Percentiles rank a stretch among this genome's conserved stretches.
phyloP scores from a whole-genome alignment of 2,329 filamentous ascomycete species.

The Colletotrichum costaricense region DNA sequence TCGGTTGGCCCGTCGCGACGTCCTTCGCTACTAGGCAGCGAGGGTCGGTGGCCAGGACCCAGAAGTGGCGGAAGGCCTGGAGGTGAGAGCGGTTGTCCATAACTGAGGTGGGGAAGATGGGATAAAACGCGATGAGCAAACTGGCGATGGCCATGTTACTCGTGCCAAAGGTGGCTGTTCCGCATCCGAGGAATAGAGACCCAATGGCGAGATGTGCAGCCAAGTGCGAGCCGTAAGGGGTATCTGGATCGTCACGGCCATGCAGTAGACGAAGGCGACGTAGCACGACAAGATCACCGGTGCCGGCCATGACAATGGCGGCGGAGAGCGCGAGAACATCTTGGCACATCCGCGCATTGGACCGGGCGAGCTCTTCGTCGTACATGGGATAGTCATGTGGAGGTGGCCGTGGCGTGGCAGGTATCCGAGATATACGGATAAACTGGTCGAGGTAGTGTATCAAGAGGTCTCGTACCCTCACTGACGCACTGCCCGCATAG shows the following conservation, averaged over 20 bases:
- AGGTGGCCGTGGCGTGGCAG: slow-evolving; percentile 41
- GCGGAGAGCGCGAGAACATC: slow-evolving; percentile 85
- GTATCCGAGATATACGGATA: slow-evolving; percentile 78
- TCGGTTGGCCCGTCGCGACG: slow-evolving; percentile 82
- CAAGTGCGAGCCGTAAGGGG: slow-evolving; percentile 92
- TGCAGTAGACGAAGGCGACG: slow-evolving; percentile 89
- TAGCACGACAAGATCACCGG: slow-evolving; percentile 87
- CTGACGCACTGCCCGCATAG: slow-evolving; percentile 78
- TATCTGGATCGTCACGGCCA: slow-evolving; percentile 84
- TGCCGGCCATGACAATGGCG: slow-evolving; percentile 94
- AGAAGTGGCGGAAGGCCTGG: slow-evolving; percentile 96
- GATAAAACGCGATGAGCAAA: slow-evolving; percentile 92
- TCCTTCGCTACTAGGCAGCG: slow-evolving; percentile 91
- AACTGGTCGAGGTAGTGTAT: slow-evolving; percentile 89
- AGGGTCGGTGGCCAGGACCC: slow-evolving; percentile 92
- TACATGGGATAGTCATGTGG: slow-evolving; percentile 62
- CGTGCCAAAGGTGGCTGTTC: slow-evolving; percentile 91
- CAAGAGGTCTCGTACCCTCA: slow-evolving; percentile 81
- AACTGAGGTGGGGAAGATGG: slow-evolving; percentile 87
- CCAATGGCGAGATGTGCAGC: slow-evolving; percentile 94
- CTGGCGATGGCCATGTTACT: slow-evolving; percentile 88
- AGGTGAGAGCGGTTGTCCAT: slow-evolving; percentile 95
- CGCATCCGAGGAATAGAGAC: slow-evolving; percentile 89
- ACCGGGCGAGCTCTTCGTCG: slow-evolving; percentile 85
- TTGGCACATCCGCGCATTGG: slow-evolving; percentile 90